These are phyloP conservation scores for Handroanthus guayacan DNA, from an alignment of 257 asterid species.

Conservation along the genomic window DNA sequence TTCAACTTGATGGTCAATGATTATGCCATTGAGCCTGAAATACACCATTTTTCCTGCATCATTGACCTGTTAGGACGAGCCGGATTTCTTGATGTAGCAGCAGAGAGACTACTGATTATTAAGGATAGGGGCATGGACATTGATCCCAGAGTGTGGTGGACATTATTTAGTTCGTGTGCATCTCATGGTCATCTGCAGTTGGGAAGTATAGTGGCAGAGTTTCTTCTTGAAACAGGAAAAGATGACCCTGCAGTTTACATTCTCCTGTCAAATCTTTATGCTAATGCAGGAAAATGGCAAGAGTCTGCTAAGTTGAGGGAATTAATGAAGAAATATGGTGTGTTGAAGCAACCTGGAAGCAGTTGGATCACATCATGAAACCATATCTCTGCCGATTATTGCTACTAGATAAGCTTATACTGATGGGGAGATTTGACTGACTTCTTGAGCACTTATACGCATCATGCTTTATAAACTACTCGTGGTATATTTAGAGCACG, in stretches of 20 bases:
- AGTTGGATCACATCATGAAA: conserved; percentile 66
- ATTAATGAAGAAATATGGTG: conserved; percentile 60
- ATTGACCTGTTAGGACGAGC: conserved; percentile 79
- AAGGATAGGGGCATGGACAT: conserved; percentile 46
- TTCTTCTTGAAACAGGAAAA: conserved; percentile 62
- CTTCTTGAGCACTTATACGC: too few species aligned
- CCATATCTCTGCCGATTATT: background rate
- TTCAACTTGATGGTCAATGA: conserved; percentile 61
- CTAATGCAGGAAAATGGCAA: conserved; percentile 82
- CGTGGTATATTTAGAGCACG: too few species aligned
- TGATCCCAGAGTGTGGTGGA: conserved; percentile 79
- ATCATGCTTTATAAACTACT: too few species aligned
- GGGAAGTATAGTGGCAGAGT: conserved; percentile 63
- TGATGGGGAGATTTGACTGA: too few species aligned
- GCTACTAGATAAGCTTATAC: too few species aligned
- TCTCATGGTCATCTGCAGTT: conserved; percentile 68
- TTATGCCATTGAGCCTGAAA: conserved; percentile 59
- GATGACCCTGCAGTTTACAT: conserved; percentile 71
- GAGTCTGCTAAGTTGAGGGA: conserved; percentile 78
- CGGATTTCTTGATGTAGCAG: conserved; percentile 76
- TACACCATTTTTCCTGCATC: conserved; percentile 73
- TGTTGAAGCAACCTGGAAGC: conserved; percentile 76
- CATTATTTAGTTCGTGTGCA: conserved; percentile 71
- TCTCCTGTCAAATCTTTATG: conserved; percentile 75
- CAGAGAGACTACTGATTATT: conserved; percentile 52